phyloP scores from a whole-genome alignment of 2,329 filamentous ascomycete species.

The Thermomyces lanuginosus region DNA sequence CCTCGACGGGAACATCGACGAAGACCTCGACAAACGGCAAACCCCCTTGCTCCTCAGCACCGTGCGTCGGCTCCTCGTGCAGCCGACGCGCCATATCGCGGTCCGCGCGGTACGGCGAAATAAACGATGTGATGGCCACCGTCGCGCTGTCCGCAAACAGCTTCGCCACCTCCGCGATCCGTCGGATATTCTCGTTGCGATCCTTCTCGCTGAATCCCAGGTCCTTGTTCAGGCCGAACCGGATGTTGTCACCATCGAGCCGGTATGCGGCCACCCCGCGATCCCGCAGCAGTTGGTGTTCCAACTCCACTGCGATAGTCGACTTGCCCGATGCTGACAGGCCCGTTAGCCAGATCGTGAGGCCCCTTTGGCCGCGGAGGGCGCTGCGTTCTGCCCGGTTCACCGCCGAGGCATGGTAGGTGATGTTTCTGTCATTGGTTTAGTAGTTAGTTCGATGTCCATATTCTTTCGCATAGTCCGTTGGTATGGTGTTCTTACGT shows the following conservation, averaged over 20 bases:
- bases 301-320: conserved; percentile 86
- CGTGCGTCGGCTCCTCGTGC: conserved; percentile 47
- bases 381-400: conserved; percentile 26
- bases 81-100: conserved; percentile 65
- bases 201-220: conserved; percentile 85
- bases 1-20: conserved; percentile 78
- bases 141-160: conserved; percentile 83
- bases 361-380: conserved; percentile 63
- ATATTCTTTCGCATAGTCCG: conserved; percentile 22
- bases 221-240: conserved; percentile 96
- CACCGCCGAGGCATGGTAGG: conserved; percentile 29
- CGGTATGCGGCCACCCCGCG: conserved; percentile 77
- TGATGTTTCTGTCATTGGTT: conserved; percentile 32
- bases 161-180: conserved; percentile 92
- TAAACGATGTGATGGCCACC: conserved; percentile 88
- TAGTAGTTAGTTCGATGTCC: conserved; percentile 2
- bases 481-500: no score
- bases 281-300: conserved; percentile 67
- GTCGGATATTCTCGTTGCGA: conserved; percentile 92
- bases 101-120: conserved; percentile 84
- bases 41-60: conserved; percentile 43
- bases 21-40: conserved; percentile 88
- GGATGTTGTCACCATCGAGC: conserved; percentile 94
- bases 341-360: conserved; percentile 96
- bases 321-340: conserved; percentile 94